Base-by-base conservation (phyloP, 768 basidiomycete genomes). In the Psilocybe tampanensis region DNA sequence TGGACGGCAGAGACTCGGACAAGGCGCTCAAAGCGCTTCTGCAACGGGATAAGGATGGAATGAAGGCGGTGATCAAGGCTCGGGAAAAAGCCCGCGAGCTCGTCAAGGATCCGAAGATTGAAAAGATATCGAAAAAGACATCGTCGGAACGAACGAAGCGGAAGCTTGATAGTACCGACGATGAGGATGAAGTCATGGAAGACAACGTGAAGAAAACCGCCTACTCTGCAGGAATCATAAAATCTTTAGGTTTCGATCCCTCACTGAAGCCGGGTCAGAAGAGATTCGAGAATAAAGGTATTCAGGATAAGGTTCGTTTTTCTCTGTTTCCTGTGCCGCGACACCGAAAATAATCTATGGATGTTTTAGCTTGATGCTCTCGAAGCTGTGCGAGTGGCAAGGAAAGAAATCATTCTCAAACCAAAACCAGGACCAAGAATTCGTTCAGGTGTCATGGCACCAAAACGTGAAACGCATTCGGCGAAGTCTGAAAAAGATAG, bases 231-330 rank as follows among this genome's bases (percentile, higher is more conserved):
- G 75, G 76, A 48, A 69, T 89, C 21, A 84, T 94, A 65, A 86
- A 86, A 65, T 76, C 81, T 4, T 75, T 94, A 2, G 92, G 92
- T 1, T 94, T 94, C 57, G 90, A 94, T 70, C 92, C 92, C 22
- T 83, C 85, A 2, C 65, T 76, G 8, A 86, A 85, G 64, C 69
- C 74, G 42, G 84, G 84, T 1, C 78, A 76, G 39, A 72, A 73
- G 39, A 76, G 75, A 55, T 62, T 60, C 21, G 73, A 75, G 33
- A 73, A 79, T 45, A 64, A 70, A 8, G 74, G 71, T 11, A 69
- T 80, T 19, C 79, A 83, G 68, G 79, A 80, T 56, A 89, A 92
- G 82, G 90, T 89, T 32, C 3, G 19, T 53, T 21, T 17, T 39
- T 29, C 54, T 2, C 5, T 42, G 12, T 50, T 49, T 13, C 23